Evolutionary conservation across 345 rosid species (phyloP).

Genomic region (Odontarrhena argentea): DNA sequence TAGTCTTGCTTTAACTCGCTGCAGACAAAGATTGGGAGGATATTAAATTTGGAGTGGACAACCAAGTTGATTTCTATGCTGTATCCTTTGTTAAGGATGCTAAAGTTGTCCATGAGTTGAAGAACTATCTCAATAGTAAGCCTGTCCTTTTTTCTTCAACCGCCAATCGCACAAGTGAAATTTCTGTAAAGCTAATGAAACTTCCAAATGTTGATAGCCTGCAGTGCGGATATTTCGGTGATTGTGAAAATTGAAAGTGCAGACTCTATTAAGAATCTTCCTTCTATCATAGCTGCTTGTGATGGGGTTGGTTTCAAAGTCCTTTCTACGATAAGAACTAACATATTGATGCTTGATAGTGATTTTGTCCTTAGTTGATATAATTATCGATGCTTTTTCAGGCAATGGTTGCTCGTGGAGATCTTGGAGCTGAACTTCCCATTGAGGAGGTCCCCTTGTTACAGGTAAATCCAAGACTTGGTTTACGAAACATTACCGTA

Average conservation of each 20-base stretch:
- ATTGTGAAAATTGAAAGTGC: slow-evolving; percentile 93
- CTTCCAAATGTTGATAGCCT: slow-evolving; percentile 51
- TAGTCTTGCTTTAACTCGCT: slow-evolving; percentile 18
- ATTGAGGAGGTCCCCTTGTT: slow-evolving; percentile 91
- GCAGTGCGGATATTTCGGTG: slow-evolving; percentile 82
- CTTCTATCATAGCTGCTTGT: slow-evolving; percentile 83
- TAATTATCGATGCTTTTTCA: slow-evolving; percentile 27
- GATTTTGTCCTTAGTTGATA: slow-evolving; percentile 2
- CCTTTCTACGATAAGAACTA: slow-evolving; percentile 16
- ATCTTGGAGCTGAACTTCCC: slow-evolving; percentile 99
- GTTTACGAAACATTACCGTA: background rate
- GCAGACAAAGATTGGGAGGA: slow-evolving; percentile 99
- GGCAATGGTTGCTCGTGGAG: slow-evolving; percentile 99
- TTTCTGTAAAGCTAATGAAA: slow-evolving; percentile 23
- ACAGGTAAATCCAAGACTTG: slow-evolving; percentile 57
- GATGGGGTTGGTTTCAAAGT: slow-evolving; percentile 76
- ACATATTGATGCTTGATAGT: background rate
- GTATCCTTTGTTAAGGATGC: slow-evolving; percentile 98
- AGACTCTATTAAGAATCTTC: slow-evolving; percentile 90
- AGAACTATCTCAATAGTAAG: slow-evolving; percentile 80
- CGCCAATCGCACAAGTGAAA: background rate
- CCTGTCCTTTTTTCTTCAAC: background rate
- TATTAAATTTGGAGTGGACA: slow-evolving; percentile 96
- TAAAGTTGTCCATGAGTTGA: slow-evolving; percentile 81
- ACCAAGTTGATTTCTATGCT: slow-evolving; percentile 93